A percentile compares a stretch with the other conserved stretches of the same genome.
These are phyloP conservation scores for Mortierella sp. DNA, from an alignment of 371 early-diverging fungal genomes.

Conservation along the genomic window DNA sequence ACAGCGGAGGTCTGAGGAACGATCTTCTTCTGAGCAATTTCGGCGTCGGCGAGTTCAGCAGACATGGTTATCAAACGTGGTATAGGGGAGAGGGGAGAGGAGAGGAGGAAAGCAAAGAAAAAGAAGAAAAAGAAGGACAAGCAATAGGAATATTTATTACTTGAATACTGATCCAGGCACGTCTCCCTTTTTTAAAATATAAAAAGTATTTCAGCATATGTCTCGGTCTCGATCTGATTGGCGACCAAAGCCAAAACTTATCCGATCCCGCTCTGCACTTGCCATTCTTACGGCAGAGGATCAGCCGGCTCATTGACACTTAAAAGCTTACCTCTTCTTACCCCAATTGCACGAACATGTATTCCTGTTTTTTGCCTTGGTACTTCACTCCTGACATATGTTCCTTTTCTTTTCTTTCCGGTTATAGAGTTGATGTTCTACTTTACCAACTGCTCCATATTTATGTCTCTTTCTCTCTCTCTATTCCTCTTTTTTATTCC, in stretches of 20 bases:
- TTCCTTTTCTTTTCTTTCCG: no score
- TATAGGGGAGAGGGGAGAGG: not conserved
- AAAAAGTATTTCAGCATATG: not conserved
- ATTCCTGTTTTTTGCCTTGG: not conserved
- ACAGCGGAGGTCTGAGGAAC: constrained; percentile 60
- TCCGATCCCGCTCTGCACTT: not conserved
- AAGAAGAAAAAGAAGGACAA: constrained; percentile 8
- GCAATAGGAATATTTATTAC: not conserved
- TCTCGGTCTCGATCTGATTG: constrained; percentile 41
- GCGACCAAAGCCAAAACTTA: not conserved
- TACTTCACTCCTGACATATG: no score
- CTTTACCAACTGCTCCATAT: no score
- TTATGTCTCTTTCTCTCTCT: not conserved
- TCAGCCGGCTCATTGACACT: not conserved
- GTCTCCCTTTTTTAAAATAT: not conserved
- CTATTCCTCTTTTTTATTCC: not conserved
- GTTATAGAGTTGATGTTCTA: no score
- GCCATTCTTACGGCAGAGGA: not conserved
- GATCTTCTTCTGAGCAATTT: constrained; percentile 30
- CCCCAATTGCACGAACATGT: no score
- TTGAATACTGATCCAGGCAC: not conserved
- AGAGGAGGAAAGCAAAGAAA: constrained; percentile 1
- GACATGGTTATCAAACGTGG: constrained; percentile 11
- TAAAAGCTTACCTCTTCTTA: not conserved
- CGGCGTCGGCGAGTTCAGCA: constrained; percentile 30